Conservation (phyloP, 2,329 filamentous ascomycete genomes). For the Fusarium sp. region DNA sequence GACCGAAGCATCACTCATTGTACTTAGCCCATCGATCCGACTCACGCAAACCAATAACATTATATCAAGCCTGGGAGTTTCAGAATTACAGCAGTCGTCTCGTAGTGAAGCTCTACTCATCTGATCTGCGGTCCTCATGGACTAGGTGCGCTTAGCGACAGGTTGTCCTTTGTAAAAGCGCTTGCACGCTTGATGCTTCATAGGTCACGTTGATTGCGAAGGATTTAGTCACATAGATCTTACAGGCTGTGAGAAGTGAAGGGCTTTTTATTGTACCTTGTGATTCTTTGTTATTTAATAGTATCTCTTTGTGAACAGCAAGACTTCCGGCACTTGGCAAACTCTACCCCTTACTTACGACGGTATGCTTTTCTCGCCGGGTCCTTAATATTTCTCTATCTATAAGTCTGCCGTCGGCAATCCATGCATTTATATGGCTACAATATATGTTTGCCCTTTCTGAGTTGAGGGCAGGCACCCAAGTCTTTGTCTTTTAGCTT, state of each 20-base stretch:
- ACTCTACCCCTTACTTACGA: accelerated
- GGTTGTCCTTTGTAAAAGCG: no score
- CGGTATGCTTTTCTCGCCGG: accelerated
- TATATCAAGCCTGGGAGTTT: accelerated
- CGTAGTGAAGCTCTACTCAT: not conserved
- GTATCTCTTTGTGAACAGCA: accelerated
- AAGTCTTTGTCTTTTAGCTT: not conserved
- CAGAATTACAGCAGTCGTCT: accelerated
- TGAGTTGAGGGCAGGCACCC: not conserved
- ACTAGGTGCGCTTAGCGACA: not conserved
- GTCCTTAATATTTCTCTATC: accelerated
- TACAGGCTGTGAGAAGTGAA: accelerated
- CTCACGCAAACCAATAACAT: not conserved
- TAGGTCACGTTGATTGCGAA: no score
- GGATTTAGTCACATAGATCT: not conserved
- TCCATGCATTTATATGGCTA: not conserved
- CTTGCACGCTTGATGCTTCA: accelerated
- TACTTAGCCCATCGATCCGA: not conserved
- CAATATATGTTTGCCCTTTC: accelerated
- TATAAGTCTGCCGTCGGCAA: accelerated
- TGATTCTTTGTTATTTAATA: accelerated
- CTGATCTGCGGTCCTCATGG: accelerated
- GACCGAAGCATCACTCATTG: not conserved
- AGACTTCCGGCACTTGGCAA: accelerated
- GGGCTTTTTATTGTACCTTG: accelerated